phyloP scores from a whole-genome alignment of 2,329 filamentous ascomycete genomes.

The Ophidiomyces ophidiicola region DNA sequence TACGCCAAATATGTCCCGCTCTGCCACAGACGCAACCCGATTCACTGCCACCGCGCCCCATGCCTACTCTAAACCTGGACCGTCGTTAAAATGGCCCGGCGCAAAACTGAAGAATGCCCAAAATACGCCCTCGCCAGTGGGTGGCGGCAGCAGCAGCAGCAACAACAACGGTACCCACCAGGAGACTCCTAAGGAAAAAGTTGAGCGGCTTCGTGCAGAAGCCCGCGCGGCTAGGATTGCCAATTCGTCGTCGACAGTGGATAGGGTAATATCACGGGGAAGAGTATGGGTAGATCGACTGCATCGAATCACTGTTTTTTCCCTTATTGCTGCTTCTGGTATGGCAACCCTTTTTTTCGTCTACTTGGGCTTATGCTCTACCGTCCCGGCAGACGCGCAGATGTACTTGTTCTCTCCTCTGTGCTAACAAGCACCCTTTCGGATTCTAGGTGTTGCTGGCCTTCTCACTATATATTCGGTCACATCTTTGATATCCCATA shows the following conservation, averaged over 20 bases:
- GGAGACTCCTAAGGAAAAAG: conserved; percentile 59
- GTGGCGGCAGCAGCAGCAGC: conserved; percentile 10
- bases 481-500: conserved; percentile 55
- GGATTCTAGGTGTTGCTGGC: conserved; percentile 42
- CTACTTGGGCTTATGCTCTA: background rate
- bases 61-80: conserved; percentile 30
- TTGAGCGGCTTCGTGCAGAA: conserved; percentile 54
- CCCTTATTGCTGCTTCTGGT: conserved; percentile 51
- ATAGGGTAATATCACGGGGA: conserved; percentile 42
- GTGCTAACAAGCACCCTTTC: background rate
- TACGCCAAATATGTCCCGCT: conserved; percentile 36
- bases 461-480: conserved; percentile 53
- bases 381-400: background rate
- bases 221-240: conserved; percentile 54
- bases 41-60: conserved; percentile 41
- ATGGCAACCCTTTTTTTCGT: conserved; percentile 15
- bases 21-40: conserved; percentile 39
- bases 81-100: conserved; percentile 13
- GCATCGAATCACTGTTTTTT: conserved; percentile 48
- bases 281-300: conserved; percentile 48
- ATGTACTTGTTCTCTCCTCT: background rate
- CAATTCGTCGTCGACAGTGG: conserved; percentile 44
- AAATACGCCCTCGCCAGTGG: conserved; percentile 10
- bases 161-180: too few species aligned
- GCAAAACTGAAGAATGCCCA: conserved; percentile 15